These are phyloP conservation scores for Azolla pinnata DNA, from an alignment of 75 land plant species.

Conservation along the genomic window DNA sequence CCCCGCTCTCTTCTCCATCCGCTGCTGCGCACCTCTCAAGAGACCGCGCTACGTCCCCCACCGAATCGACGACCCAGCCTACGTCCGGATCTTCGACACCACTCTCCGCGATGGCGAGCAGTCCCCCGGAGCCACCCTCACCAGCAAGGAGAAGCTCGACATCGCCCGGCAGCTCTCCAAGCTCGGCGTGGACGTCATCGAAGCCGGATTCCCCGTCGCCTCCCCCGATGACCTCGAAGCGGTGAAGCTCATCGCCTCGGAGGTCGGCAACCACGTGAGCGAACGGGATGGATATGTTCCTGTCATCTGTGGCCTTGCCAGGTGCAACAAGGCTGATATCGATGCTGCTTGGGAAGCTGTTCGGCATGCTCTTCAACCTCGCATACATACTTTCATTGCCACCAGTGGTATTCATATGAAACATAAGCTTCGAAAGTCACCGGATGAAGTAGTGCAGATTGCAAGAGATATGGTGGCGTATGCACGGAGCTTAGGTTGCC, in stretches of 20 bases:
- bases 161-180: slow-evolving; percentile 11
- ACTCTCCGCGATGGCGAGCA: slow-evolving; percentile 35
- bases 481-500: slow-evolving; percentile 6
- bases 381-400: slow-evolving; percentile 14
- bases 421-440: slow-evolving; percentile 8
- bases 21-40: no score
- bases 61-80: slow-evolving; percentile 25
- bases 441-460: slow-evolving; percentile 8
- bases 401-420: slow-evolving; percentile 11
- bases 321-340: slow-evolving; percentile 30
- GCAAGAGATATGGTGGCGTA: slow-evolving; percentile 11
- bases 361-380: slow-evolving; percentile 6
- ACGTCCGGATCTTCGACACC: slow-evolving; percentile 30
- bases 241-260: slow-evolving; percentile 56
- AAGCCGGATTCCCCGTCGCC: slow-evolving; percentile 29
- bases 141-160: slow-evolving; percentile 13
- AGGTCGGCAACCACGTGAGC: slow-evolving; percentile 53
- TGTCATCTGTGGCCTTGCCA: slow-evolving; percentile 28
- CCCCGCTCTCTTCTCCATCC: no score
- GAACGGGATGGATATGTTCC: slow-evolving; percentile 24
- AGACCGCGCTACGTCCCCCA: slow-evolving; percentile 24
- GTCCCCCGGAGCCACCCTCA: slow-evolving; percentile 16
- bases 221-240: slow-evolving; percentile 51
- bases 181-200: slow-evolving; percentile 26
- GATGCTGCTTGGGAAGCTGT: slow-evolving; percentile 14